phyloP scores from a whole-genome alignment of 768 basidiomycete species.

The Serendipita indica region DNA sequence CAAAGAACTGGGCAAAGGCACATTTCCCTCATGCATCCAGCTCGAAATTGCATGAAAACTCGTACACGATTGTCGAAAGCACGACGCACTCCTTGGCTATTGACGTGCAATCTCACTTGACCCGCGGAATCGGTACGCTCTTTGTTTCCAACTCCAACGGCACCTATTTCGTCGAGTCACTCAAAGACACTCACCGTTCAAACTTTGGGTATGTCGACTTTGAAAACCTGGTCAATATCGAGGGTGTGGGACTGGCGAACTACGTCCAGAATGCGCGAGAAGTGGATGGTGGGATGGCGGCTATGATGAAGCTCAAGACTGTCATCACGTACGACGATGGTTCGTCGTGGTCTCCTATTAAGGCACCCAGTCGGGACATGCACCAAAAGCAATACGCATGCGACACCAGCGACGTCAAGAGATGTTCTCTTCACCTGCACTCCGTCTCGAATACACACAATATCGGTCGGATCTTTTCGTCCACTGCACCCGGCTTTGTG shows the following conservation, averaged over 20 bases:
- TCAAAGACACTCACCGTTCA: slow-evolving; percentile 89
- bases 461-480: slow-evolving; percentile 86
- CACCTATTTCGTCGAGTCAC: slow-evolving; percentile 81
- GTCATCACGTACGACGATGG: slow-evolving; percentile 85
- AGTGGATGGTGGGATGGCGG: slow-evolving; percentile 52
- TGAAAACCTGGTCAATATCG: slow-evolving; percentile 71
- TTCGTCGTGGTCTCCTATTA: slow-evolving; percentile 31
- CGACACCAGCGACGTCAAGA: slow-evolving; percentile 36
- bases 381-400: slow-evolving; percentile 53
- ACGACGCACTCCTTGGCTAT: slow-evolving; percentile 88
- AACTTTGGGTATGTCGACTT: slow-evolving; percentile 81
- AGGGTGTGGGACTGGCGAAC: slow-evolving; percentile 87
- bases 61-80: slow-evolving; percentile 91
- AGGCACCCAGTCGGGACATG: slow-evolving; percentile 41
- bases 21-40: slow-evolving; percentile 84
- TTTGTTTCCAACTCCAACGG: slow-evolving; percentile 96
- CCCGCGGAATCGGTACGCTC: slow-evolving; percentile 61
- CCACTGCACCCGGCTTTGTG: slow-evolving; percentile 82
- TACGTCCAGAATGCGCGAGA: slow-evolving; percentile 70
- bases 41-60: slow-evolving; percentile 70
- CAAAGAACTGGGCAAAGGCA: slow-evolving; percentile 71
- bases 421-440: slow-evolving; percentile 79
- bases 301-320: slow-evolving; percentile 55
- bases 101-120: slow-evolving; percentile 62
- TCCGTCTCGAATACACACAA: slow-evolving; percentile 90